Evolutionary conservation across 225 moss, liverwort and hornwort species (phyloP).

Genomic region (Pleurozium schreberi): DNA sequence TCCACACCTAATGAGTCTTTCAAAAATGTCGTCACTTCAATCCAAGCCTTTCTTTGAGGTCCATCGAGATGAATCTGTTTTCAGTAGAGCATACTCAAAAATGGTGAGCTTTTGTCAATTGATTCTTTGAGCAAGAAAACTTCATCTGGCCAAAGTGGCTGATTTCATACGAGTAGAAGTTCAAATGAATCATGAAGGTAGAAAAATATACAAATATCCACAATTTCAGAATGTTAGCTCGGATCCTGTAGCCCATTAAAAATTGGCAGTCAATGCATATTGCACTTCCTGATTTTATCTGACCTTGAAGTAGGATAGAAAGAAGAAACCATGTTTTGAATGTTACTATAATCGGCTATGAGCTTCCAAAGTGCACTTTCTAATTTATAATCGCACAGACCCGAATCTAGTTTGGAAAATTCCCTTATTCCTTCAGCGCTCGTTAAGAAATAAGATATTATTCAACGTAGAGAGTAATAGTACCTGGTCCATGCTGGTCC

Average conservation of each 20-base stretch:
- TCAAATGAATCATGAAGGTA: not conserved
- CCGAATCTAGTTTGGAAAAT: not conserved
- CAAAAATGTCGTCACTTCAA: conserved; percentile 19
- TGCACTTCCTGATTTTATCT: not conserved
- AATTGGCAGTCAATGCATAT: not conserved
- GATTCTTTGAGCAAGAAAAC: not conserved
- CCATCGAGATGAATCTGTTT: conserved; percentile 14
- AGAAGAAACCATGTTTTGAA: not conserved
- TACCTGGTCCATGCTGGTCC: conserved; percentile 44
- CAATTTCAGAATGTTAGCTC: not conserved
- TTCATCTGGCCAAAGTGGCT: not conserved
- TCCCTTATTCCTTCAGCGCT: not conserved
- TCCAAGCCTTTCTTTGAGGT: conserved; percentile 21
- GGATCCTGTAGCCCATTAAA: not conserved
- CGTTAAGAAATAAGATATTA: not conserved
- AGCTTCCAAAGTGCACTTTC: not conserved
- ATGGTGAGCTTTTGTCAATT: not conserved
- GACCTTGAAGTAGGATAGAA: not conserved
- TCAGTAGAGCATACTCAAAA: not conserved
- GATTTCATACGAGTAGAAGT: no score
- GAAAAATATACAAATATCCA: not conserved
- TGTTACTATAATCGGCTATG: not conserved
- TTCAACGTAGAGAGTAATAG: not conserved
- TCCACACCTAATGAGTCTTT: not conserved
- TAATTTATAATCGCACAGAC: not conserved